Conservation (phyloP, 75 land plant species). For the Pinus tabuliformis region DNA sequence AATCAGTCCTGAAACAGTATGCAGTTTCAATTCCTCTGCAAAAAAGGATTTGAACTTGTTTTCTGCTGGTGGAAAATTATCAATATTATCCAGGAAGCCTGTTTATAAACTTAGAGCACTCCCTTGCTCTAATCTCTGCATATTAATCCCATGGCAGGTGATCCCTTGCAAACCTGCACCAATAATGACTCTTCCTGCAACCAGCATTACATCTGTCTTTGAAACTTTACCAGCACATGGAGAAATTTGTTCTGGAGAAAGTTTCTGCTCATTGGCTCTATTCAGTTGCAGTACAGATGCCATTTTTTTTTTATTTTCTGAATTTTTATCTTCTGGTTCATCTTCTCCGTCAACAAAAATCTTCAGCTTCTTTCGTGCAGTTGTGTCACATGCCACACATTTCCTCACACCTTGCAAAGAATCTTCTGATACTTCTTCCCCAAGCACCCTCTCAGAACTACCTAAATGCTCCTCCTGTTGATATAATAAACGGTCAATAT, state of each 20-base stretch:
- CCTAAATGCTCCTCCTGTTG: not conserved
- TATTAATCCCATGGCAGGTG: not conserved
- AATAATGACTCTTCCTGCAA: not conserved
- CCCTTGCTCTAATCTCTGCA: not conserved
- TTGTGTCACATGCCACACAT: not conserved
- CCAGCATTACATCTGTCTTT: not conserved
- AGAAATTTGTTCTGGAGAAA: not conserved
- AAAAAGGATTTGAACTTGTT: not conserved
- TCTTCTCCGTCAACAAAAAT: not conserved
- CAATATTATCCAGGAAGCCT: not conserved
- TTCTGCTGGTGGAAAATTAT: not conserved
- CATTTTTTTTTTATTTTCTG: too few species aligned
- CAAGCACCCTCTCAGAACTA: not conserved
- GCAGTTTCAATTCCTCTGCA: not conserved
- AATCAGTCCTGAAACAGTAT: too few species aligned
- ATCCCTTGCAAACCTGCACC: not conserved
- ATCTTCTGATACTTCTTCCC: not conserved
- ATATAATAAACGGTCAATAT: not conserved
- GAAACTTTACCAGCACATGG: not conserved
- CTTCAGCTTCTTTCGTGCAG: constrained; percentile 1
- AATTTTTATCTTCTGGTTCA: not conserved
- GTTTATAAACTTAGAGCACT: not conserved
- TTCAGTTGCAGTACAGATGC: not conserved
- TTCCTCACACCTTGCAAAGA: not conserved
- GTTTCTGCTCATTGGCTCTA: not conserved